These are phyloP conservation scores for Coniella lustricola DNA, from an alignment of 2,329 filamentous ascomycete genomes.

Conservation along the genomic window DNA sequence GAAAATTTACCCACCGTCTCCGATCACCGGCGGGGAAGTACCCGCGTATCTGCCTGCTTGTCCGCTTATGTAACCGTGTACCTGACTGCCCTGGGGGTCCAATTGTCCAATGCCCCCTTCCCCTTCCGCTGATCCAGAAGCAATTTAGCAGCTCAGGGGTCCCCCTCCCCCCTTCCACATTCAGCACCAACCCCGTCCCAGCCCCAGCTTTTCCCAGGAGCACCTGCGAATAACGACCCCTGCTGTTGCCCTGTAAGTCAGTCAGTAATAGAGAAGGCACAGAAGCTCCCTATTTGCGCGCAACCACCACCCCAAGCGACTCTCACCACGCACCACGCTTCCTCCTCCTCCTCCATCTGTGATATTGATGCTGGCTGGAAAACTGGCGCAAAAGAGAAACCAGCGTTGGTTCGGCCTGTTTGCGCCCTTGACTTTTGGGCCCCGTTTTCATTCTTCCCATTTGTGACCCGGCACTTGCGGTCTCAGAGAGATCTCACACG, in stretches of 20 bases:
- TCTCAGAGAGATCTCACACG: no score
- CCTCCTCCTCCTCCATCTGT: no score
- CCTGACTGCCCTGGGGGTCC: no score
- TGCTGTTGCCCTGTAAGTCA: not conserved
- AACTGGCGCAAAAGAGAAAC: no score
- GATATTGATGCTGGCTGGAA: no score
- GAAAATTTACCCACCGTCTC: slow-evolving; percentile 5
- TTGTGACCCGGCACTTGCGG: not conserved
- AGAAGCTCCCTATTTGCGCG: slow-evolving; percentile 2
- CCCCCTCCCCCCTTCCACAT: no score
- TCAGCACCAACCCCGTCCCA: no score
- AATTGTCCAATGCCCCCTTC: no score
- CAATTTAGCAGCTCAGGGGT: slow-evolving; percentile 11
- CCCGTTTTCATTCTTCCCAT: not conserved
- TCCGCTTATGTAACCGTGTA: no score
- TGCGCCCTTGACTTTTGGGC: slow-evolving; percentile 3
- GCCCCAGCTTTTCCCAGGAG: slow-evolving; percentile 14
- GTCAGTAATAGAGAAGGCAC: not conserved
- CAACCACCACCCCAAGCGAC: not conserved
- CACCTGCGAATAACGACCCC: not conserved
- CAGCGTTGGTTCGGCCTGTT: no score
- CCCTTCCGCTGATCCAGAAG: not conserved
- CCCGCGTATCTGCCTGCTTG: no score
- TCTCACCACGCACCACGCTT: no score
- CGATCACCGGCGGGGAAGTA: slow-evolving; percentile 7